A percentile compares a stretch with the other conserved stretches of the same genome.
Conservation (phyloP, 2,329 filamentous ascomycete genomes). For the Trichoderma oligosporum region DNA sequence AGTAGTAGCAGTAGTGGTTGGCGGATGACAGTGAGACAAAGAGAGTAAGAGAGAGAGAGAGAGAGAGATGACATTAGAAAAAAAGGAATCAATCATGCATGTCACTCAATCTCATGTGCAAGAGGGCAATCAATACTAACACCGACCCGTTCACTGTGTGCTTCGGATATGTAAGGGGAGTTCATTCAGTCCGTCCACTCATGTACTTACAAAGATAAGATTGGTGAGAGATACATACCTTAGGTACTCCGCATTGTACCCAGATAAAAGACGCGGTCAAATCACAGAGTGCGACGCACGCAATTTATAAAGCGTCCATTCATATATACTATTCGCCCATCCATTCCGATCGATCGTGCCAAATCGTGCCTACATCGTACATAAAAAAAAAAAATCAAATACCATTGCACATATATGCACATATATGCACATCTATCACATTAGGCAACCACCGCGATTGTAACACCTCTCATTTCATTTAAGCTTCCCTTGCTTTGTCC, state of each 20-base stretch:
- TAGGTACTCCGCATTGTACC: no score
- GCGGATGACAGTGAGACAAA: no score
- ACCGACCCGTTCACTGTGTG: no score
- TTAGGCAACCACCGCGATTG: constrained; percentile 2
- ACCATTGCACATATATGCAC: background rate
- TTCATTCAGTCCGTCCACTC: no score
- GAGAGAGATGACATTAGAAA: background rate
- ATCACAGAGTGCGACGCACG: background rate
- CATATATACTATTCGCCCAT: background rate
- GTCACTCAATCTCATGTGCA: no score
- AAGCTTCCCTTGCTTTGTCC: no score
- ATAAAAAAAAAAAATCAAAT: no score
- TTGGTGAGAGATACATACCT: no score
- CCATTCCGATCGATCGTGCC: background rate
- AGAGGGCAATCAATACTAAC: no score
- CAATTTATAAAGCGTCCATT: background rate
- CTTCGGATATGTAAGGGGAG: no score
- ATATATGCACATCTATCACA: background rate
- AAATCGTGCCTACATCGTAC: constrained; percentile 1
- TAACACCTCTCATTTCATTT: no score
- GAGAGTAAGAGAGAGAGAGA: background rate
- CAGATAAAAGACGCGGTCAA: background rate
- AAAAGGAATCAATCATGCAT: background rate
- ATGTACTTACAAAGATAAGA: no score
- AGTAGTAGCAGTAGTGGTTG: background rate